Evolutionary conservation across 306 rosid species (phyloP).

Genomic region (Cucurbita maxima): DNA sequence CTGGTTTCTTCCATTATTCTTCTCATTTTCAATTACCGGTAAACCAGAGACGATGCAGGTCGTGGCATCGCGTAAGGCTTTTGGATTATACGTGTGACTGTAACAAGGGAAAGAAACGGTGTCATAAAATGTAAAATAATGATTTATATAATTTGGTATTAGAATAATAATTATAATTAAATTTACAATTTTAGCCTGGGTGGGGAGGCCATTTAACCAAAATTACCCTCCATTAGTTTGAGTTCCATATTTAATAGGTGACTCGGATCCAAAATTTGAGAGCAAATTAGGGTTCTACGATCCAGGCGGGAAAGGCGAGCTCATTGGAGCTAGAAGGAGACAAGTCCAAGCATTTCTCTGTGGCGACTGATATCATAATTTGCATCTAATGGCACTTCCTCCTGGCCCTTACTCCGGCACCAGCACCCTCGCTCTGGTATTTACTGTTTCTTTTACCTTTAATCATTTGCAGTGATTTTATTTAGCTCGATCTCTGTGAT

Average conservation of each 20-base stretch:
- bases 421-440: constrained; percentile 36
- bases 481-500: not conserved
- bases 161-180: not conserved
- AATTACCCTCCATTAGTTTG: not conserved
- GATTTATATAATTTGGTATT: not conserved
- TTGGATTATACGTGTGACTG: not conserved
- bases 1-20: not conserved
- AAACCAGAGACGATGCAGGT: not conserved
- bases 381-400: constrained; percentile 22
- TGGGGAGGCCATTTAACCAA: not conserved
- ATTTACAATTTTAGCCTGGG: not conserved
- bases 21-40: not conserved
- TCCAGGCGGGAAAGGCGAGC: not conserved
- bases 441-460: not conserved
- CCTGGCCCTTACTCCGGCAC: constrained; percentile 36
- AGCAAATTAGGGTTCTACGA: constrained; percentile 6
- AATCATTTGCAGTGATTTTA: not conserved
- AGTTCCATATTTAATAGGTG: not conserved
- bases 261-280: not conserved
- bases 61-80: not conserved
- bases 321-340: not conserved
- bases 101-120: not conserved
- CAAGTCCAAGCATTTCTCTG: constrained; percentile 1
- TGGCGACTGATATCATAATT: not conserved
- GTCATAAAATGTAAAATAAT: no score